phyloP scores from a whole-genome alignment of 495 filamentous ascomycete species.

The Penicillium diatomitis region DNA sequence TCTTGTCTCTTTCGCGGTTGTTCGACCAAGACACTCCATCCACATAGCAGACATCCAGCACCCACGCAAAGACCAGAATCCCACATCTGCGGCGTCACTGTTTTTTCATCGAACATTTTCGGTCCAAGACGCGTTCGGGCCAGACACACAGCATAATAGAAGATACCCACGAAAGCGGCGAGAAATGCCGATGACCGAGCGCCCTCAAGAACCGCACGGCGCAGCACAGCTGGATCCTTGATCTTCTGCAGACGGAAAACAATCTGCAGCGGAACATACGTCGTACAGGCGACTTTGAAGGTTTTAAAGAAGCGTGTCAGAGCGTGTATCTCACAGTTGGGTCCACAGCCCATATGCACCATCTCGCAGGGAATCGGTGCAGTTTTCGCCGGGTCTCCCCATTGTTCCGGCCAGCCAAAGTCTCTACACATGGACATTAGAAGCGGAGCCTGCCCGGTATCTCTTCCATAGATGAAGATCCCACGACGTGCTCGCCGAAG shows the following conservation, averaged over 20 bases:
- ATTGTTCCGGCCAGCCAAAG: constrained; percentile 55
- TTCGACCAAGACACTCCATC: constrained; percentile 78
- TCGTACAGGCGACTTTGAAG: constrained; percentile 66
- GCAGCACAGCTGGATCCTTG: constrained; percentile 27
- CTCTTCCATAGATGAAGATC: constrained; percentile 63
- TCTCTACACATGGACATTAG: constrained; percentile 70
- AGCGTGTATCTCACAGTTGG: constrained; percentile 73
- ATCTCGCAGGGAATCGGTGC: constrained; percentile 80
- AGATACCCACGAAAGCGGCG: constrained; percentile 68
- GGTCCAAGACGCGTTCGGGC: constrained; percentile 75
- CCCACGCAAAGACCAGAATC: constrained; percentile 66
- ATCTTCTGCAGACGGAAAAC: constrained; percentile 51
- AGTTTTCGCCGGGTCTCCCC: constrained; percentile 68
- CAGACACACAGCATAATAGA: constrained; percentile 86
- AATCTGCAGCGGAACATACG: constrained; percentile 74
- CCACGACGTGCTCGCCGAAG: constrained; percentile 58
- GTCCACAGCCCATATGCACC: constrained; percentile 74
- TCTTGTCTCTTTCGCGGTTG: constrained; percentile 60
- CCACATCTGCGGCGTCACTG: constrained; percentile 48
- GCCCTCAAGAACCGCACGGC: constrained; percentile 49
- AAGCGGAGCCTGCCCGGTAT: constrained; percentile 64
- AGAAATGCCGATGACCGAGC: constrained; percentile 74
- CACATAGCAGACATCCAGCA: constrained; percentile 68
- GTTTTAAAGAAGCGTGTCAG: constrained; percentile 58
- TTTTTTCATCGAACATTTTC: constrained; percentile 45